These are phyloP conservation scores for Xylariaceae sp. DNA, from an alignment of 2,329 filamentous ascomycete species.

Conservation along the genomic window DNA sequence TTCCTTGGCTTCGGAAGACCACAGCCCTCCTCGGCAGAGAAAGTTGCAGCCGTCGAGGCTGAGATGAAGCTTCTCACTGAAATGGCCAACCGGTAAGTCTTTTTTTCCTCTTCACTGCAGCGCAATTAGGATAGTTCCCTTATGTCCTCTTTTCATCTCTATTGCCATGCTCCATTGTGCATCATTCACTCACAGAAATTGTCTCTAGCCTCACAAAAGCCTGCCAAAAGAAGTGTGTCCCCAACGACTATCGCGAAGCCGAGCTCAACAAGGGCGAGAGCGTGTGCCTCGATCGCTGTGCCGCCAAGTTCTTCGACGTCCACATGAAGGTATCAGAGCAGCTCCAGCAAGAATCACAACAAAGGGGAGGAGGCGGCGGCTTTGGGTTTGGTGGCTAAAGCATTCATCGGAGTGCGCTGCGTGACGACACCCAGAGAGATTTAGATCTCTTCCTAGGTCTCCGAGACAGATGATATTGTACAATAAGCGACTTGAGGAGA, in stretches of 20 bases:
- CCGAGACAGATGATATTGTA: conserved; percentile 17
- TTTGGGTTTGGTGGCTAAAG: conserved; percentile 52
- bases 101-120: background rate
- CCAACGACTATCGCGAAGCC: conserved; percentile 88
- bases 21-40: conserved; percentile 93
- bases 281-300: conserved; percentile 97
- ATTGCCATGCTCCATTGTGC: background rate
- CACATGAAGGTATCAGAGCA: conserved; percentile 97
- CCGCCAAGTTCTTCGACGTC: conserved; percentile 97
- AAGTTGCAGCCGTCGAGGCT: conserved; percentile 93
- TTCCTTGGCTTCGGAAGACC: conserved; percentile 76
- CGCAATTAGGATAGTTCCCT: background rate
- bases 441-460: conserved; percentile 3
- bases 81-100: conserved; percentile 90
- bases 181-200: conserved; percentile 21
- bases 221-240: conserved; percentile 94
- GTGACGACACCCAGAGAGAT: conserved; percentile 6
- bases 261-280: conserved; percentile 99
- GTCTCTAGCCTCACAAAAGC: conserved; percentile 75
- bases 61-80: conserved; percentile 98
- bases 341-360: conserved; percentile 85
- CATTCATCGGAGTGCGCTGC: background rate
- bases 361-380: conserved; percentile 61
- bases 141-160: background rate
- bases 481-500: conserved; percentile 21